These are phyloP conservation scores for Bruguiera parviflora DNA, from an alignment of 345 rosid species.

Conservation along the genomic window DNA sequence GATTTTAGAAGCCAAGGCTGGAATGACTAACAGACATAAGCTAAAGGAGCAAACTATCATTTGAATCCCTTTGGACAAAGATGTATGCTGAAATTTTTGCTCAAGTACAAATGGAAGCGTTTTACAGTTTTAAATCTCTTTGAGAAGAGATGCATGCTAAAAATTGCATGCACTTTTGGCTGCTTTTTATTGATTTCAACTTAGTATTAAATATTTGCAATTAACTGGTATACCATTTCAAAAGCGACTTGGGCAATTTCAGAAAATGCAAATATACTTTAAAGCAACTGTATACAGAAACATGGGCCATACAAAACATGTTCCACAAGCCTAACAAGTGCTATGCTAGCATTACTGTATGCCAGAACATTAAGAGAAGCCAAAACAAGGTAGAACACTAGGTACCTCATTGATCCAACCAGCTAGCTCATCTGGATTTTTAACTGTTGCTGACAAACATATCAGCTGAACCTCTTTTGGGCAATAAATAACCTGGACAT, in stretches of 20 bases:
- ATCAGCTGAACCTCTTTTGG: conserved; percentile 89
- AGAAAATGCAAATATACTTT: too few species aligned
- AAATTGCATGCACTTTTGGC: background rate
- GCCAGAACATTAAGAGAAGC: background rate
- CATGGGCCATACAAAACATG: background rate
- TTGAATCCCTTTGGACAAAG: background rate
- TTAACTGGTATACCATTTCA: too few species aligned
- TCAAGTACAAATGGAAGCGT: background rate
- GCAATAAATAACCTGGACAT: conserved; percentile 78
- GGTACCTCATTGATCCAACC: conserved; percentile 96
- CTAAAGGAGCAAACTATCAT: background rate
- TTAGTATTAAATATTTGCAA: too few species aligned
- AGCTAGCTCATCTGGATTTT: conserved; percentile 89
- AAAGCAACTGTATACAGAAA: background rate
- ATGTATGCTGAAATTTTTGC: background rate
- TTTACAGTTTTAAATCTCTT: background rate
- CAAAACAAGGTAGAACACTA: conserved; percentile 3
- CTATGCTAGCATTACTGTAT: background rate
- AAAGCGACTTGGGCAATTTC: too few species aligned
- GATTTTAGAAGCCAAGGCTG: conserved; percentile 15
- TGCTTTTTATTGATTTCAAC: background rate
- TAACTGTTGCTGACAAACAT: conserved; percentile 92
- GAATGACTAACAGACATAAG: conserved; percentile 6
- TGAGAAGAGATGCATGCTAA: background rate
- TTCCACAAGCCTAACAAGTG: background rate